These are phyloP conservation scores for Candida endomychidarum DNA, from an alignment of 805 yeast genomes.

Conservation along the genomic window DNA sequence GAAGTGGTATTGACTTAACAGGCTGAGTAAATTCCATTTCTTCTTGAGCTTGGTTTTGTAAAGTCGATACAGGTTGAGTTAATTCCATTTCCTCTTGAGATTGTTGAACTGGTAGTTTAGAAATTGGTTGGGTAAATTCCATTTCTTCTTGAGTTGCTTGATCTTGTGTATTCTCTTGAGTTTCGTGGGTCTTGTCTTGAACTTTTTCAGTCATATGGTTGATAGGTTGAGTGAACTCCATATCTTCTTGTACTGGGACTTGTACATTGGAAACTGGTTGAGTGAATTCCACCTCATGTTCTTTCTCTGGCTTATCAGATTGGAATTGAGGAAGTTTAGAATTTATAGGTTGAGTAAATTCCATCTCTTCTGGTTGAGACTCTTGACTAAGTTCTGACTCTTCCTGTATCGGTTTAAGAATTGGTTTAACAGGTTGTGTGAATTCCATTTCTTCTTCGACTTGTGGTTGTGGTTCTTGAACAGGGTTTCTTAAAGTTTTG, in stretches of 20 bases:
- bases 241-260: background rate
- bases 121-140: slow-evolving; percentile 25
- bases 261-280: no score
- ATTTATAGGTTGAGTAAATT: slow-evolving; percentile 14
- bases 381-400: background rate
- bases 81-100: slow-evolving; percentile 13
- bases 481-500: background rate
- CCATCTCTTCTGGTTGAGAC: slow-evolving; percentile 11
- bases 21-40: slow-evolving; percentile 18
- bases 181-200: no score
- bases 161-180: no score
- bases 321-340: no score
- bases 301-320: background rate
- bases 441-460: no score
- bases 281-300: no score
- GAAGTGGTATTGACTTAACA: background rate
- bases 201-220: no score
- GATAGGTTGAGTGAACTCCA: slow-evolving; percentile 10
- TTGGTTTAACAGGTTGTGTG: slow-evolving; percentile 8
- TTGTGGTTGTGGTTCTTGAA: no score
- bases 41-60: slow-evolving; percentile 1
- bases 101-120: background rate
- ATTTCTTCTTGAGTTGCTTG: slow-evolving; percentile 21
- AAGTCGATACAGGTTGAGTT: slow-evolving; percentile 12
- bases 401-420: background rate